A percentile compares a stretch with the other conserved stretches of the same genome.
Conservation (phyloP, 257 asterid genomes). For the Ajuga chamaepitys region DNA sequence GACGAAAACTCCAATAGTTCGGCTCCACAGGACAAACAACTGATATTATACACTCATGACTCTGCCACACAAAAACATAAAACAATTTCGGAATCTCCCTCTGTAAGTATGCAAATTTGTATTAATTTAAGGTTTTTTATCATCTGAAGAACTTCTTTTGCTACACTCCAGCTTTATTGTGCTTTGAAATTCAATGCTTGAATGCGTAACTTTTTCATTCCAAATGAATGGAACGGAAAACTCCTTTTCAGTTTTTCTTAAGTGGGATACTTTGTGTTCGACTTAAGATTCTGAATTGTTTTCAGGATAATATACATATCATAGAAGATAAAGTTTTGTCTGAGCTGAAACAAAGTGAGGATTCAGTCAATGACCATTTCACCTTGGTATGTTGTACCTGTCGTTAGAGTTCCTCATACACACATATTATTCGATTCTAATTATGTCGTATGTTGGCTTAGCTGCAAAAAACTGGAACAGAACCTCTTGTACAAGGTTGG, state of each 20-base stretch:
- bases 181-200: too few species aligned
- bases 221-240: too few species aligned
- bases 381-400: conserved; percentile 11
- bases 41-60: conserved; percentile 29
- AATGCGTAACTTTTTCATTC: neutral
- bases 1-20: conserved; percentile 35
- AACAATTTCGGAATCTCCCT: conserved; percentile 19
- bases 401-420: neutral
- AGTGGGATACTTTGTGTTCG: too few species aligned
- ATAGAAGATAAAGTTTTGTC: conserved; percentile 16
- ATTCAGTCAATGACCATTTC: conserved; percentile 5
- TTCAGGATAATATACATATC: too few species aligned
- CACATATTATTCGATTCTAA: neutral
- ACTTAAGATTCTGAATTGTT: too few species aligned
- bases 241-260: too few species aligned
- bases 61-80: conserved; percentile 20
- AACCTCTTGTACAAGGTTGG: conserved; percentile 38
- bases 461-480: conserved; percentile 34
- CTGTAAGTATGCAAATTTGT: conserved; percentile 30
- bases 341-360: conserved; percentile 25
- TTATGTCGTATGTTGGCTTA: neutral
- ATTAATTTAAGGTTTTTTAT: neutral
- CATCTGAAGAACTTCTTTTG: neutral
- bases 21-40: conserved; percentile 40
- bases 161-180: neutral